Base-by-base conservation (phyloP, 2,329 filamentous ascomycete genomes). In the Penicillium nordicum region DNA sequence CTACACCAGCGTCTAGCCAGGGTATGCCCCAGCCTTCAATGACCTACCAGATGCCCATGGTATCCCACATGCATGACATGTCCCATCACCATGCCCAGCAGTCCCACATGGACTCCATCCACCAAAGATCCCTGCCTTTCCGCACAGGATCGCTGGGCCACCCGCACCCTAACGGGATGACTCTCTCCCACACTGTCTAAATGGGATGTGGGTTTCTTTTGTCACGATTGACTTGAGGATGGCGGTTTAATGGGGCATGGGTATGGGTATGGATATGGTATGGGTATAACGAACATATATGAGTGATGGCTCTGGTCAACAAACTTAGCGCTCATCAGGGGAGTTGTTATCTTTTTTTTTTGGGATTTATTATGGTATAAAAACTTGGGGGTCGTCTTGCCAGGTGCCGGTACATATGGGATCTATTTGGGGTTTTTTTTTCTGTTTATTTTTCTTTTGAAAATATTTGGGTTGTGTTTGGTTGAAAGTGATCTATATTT, bases 61-160 rank as follows among this genome's bases (percentile, higher is more conserved):
- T 62, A n/a, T 43, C 64, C 9, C 59, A 68, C 25, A 44, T 65
- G 11, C 67, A 69, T n/a, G 67, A 69, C 10, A 59, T 71, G 51
- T 55, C 66, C 9, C 58, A 69, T 16, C 36, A 49, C n/a, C 38
- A 50, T 10, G n/a, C 27, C 16, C 49, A 51, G 11, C 49, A 51
- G 7, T 18, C 38, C 16, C 49, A 51, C 16, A 36, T 45, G 49
- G 68, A 67, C 10, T 48, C 60, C 0, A 52, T 64, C 29, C 46
- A 50, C 41, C 52, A 63, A 48, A 60, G 64, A 32, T 55, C 58
- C 16, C 46, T 65, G 30, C 61, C 70, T 14, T 73, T 72, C 56
- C 71, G 69, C 36, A 69, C 65, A 14, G 70, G 69, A 25, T 73
- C 67, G 2, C 49, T 73, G 29, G 67, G 66, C 16, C 71, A 71